These are phyloP conservation scores for Chaetomium sp. DNA, from an alignment of 2,329 filamentous ascomycete genomes.

Conservation along the genomic window DNA sequence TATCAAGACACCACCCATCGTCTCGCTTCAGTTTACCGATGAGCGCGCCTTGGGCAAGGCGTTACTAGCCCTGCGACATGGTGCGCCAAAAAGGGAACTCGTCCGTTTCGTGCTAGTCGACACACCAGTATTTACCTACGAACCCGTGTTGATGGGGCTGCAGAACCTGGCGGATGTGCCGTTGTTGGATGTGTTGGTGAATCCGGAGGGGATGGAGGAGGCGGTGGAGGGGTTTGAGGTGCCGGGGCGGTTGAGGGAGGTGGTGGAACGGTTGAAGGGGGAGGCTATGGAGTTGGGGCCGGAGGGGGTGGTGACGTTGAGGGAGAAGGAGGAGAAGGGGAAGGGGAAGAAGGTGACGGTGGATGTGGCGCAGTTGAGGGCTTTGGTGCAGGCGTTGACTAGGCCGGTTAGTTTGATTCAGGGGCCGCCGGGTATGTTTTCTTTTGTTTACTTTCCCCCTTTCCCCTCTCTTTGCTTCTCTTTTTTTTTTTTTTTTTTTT, in stretches of 20 bases:
- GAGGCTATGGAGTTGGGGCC: not conserved
- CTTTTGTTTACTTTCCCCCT: not conserved
- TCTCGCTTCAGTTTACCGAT: slow-evolving; percentile 48
- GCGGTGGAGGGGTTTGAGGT: slow-evolving; percentile 6
- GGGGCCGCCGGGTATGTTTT: slow-evolving; percentile 58
- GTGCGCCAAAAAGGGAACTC: slow-evolving; percentile 19
- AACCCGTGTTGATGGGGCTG: slow-evolving; percentile 57
- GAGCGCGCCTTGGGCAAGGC: slow-evolving; percentile 38
- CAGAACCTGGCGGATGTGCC: slow-evolving; percentile 51
- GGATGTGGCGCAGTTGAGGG: slow-evolving; percentile 45
- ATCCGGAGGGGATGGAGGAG: slow-evolving; percentile 13
- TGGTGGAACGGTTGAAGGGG: not conserved
- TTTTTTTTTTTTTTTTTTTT: not conserved
- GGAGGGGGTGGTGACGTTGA: not conserved
- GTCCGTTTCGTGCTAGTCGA: slow-evolving; percentile 53
- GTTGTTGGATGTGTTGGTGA: slow-evolving; percentile 47
- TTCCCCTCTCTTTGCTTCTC: too few relatives aligned
- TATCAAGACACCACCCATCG: slow-evolving; percentile 34
- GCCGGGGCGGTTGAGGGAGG: not conserved
- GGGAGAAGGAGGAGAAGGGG: not conserved
- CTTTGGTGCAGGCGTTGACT: slow-evolving; percentile 48
- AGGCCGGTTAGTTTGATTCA: slow-evolving; percentile 57
- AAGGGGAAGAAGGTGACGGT: slow-evolving; percentile 4
- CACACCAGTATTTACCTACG: slow-evolving; percentile 61
- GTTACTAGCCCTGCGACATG: slow-evolving; percentile 34